Base-by-base conservation (phyloP, 2,329 filamentous ascomycete species). In the Cyanodermella asteris region DNA sequence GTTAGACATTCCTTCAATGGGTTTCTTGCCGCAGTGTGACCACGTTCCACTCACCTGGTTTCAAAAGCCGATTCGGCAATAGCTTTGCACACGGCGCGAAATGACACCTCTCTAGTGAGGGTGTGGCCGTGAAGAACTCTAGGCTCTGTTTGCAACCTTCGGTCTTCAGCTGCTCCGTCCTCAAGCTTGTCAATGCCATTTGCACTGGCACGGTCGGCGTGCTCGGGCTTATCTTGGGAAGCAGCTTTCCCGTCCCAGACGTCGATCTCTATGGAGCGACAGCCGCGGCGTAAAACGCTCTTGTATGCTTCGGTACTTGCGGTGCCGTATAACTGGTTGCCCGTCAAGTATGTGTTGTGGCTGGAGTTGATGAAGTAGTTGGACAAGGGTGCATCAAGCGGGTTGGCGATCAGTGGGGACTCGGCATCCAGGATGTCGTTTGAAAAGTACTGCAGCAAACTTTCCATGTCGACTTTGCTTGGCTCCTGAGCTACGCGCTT, bases 281-380 rank as follows among this genome's bases (percentile, higher is more conserved):
- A 91, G 23, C 77, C 76, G 25, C 68, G 62, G 18, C 64, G 56
- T 8, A 93, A 64, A 8, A 75, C 76, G 41, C 70, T 66, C 36
- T 62, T 72, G 49, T 93, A 93, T 8, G 73, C 68, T 28, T 81
- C 69, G 0, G 72, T 67, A 15, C 73, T 80, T 31, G 76, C 73
- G 31, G 68, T 66, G 23, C 78, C 80, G 31, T 67, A 71, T 20
- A 87, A 58, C 47, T 93, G 84, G 39, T 91, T 81, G 3, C 82
- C 82, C 2, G 72, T 71, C 20, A 91, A 56, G 45, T 91, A 93
- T 1, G 82, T 93, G 44, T 93, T 93, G 54, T 93, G 82, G 42
- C 80, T 91, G 36, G 78, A 90, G 33, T 73, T 91, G 44, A 93
- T 82, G 46, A 80, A 93, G 52, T 93, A 93, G 43, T 90, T 80